These are phyloP conservation scores for Cucurbita ficifolia DNA, from an alignment of 306 rosid species.

Conservation along the genomic window DNA sequence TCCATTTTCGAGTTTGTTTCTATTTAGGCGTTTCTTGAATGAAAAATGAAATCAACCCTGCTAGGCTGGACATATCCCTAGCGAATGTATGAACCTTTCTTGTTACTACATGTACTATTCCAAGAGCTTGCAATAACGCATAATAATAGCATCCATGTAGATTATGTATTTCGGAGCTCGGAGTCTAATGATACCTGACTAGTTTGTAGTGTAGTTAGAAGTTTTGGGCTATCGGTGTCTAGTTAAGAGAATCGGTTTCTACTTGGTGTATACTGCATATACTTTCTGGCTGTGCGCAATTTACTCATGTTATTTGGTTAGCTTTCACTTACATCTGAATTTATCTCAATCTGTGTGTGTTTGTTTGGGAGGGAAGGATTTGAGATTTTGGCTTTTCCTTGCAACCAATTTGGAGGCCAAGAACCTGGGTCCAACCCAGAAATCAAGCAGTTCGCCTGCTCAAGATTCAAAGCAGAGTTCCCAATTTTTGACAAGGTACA, in stretches of 20 bases:
- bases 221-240: neutral
- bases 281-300: neutral
- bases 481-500: constrained; percentile 90
- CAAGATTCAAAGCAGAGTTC: constrained; percentile 86
- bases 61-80: neutral
- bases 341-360: neutral
- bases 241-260: neutral
- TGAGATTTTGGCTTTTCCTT: constrained; percentile 91
- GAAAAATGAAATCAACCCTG: neutral
- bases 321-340: neutral
- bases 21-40: neutral
- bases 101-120: neutral
- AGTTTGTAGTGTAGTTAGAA: neutral
- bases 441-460: constrained; percentile 91
- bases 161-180: neutral
- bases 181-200: neutral
- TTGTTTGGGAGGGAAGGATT: constrained; percentile 35
- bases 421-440: constrained; percentile 92
- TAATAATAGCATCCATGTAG: neutral
- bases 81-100: neutral
- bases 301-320: too few species aligned
- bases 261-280: neutral
- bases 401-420: constrained; percentile 97
- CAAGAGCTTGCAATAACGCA: neutral
- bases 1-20: neutral